phyloP scores from a whole-genome alignment of 2,329 filamentous ascomycete species.

The Alternaria sp. region DNA sequence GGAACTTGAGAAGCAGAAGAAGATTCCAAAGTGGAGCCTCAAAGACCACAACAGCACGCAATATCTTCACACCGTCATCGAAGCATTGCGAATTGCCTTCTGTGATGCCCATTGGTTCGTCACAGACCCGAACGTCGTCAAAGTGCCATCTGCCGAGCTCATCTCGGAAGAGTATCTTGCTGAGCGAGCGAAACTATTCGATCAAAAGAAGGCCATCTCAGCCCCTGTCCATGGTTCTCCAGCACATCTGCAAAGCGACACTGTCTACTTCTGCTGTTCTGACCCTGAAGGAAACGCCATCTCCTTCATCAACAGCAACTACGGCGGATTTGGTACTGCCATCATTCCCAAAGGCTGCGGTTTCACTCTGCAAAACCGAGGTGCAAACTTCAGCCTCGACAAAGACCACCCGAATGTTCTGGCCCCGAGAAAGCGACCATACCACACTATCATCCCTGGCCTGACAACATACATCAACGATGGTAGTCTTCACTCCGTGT shows the following conservation, averaged over 20 bases:
- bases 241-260: constrained; percentile 85
- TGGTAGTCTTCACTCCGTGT: constrained; percentile 79
- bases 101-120: constrained; percentile 91
- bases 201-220: constrained; percentile 58
- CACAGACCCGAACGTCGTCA: constrained; percentile 75
- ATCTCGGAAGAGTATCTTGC: constrained; percentile 77
- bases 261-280: constrained; percentile 89
- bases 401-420: constrained; percentile 78
- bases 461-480: constrained; percentile 81
- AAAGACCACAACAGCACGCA: constrained; percentile 80
- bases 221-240: constrained; percentile 71
- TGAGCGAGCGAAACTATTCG: constrained; percentile 69
- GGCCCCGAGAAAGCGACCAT: constrained; percentile 83
- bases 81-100: constrained; percentile 87
- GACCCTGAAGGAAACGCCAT: constrained; percentile 87
- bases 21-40: constrained; percentile 72
- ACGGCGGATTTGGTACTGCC: constrained; percentile 82
- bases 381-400: constrained; percentile 80
- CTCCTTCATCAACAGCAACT: constrained; percentile 97
- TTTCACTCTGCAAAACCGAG: constrained; percentile 94
- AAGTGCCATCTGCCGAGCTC: constrained; percentile 73
- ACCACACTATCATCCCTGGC: constrained; percentile 97
- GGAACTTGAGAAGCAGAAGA: constrained; percentile 76
- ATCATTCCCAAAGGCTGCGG: constrained; percentile 88
- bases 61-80: constrained; percentile 81